phyloP scores from a whole-genome alignment of 805 yeast species.

The Yarrowia keelungensis region DNA sequence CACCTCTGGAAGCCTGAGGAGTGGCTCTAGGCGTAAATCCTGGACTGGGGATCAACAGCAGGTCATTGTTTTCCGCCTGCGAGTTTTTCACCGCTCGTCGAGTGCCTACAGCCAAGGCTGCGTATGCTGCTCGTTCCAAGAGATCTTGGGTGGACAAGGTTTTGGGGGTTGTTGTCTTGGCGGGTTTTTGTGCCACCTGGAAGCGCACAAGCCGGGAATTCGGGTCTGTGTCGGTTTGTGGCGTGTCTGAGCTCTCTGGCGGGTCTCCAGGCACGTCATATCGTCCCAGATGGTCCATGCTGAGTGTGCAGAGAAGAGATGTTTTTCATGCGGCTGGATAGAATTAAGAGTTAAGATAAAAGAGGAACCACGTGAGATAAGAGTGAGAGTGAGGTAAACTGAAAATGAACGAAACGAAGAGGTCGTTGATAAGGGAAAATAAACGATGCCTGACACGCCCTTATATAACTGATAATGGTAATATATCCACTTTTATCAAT shows the following conservation, averaged over 20 bases:
- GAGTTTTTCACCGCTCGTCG: background rate
- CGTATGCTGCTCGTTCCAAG: background rate
- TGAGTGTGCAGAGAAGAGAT: constrained; percentile 10
- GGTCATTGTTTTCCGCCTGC: background rate
- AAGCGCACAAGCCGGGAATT: constrained; percentile 3
- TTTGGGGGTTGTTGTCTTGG: background rate
- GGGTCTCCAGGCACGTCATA: background rate
- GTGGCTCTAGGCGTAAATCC: background rate
- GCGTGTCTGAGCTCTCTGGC: background rate
- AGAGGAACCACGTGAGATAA: constrained; percentile 14
- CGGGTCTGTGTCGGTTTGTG: background rate
- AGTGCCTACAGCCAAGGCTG: constrained; percentile 6
- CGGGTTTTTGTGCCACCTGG: constrained; percentile 7
- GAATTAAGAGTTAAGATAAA: constrained; percentile 3
- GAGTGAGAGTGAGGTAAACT: background rate
- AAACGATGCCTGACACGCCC: no score
- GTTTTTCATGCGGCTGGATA: constrained; percentile 21
- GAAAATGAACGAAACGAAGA: no score
- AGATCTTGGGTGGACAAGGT: constrained; percentile 1
- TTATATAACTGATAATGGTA: no score
- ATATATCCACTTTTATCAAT: no score
- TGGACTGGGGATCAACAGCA: background rate
- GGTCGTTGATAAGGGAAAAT: no score
- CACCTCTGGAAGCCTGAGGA: background rate
- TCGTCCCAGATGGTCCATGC: constrained; percentile 25